Conservation (phyloP, 2,329 filamentous ascomycete genomes). For the Pseudogymnoascus sp. region DNA sequence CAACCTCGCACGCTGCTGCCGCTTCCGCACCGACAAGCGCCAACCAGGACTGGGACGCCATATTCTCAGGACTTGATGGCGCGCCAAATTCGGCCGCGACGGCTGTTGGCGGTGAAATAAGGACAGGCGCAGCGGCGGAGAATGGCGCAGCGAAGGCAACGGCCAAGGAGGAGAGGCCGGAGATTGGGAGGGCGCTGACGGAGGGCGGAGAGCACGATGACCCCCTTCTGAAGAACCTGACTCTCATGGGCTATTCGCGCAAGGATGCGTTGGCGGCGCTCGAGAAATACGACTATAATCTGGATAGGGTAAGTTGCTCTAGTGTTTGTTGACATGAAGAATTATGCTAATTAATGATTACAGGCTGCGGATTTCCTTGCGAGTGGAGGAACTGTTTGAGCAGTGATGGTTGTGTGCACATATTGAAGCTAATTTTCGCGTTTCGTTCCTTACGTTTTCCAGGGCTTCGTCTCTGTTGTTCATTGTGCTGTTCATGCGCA, state of each 20-base stretch:
- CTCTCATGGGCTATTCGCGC: conserved; percentile 78
- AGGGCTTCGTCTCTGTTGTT: conserved; percentile 10
- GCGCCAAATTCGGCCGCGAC: conserved; percentile 24
- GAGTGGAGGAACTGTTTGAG: conserved; percentile 13
- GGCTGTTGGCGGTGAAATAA: background rate
- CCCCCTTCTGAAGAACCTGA: conserved; percentile 81
- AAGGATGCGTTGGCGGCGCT: conserved; percentile 67
- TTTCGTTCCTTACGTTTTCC: background rate
- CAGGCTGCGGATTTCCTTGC: conserved; percentile 29
- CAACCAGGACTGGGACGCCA: conserved; percentile 83
- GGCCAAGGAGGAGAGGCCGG: conserved; percentile 26
- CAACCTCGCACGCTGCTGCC: conserved; percentile 21
- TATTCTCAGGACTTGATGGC: conserved; percentile 74
- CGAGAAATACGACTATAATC: conserved; percentile 93
- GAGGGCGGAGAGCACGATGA: conserved; percentile 78
- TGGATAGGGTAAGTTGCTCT: conserved; percentile 67
- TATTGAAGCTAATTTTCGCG: conserved; percentile 6
- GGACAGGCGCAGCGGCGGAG: conserved; percentile 11
- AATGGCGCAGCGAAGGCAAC: conserved; percentile 15
- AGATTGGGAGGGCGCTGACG: conserved; percentile 60
- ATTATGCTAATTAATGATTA: conserved; percentile 10
- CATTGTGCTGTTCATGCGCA: conserved; percentile 10
- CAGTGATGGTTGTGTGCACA: background rate
- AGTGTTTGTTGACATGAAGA: background rate
- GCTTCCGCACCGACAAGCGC: conserved; percentile 32